phyloP scores from a whole-genome alignment of 805 yeast species.

The Saturnispora kantuleensis region DNA sequence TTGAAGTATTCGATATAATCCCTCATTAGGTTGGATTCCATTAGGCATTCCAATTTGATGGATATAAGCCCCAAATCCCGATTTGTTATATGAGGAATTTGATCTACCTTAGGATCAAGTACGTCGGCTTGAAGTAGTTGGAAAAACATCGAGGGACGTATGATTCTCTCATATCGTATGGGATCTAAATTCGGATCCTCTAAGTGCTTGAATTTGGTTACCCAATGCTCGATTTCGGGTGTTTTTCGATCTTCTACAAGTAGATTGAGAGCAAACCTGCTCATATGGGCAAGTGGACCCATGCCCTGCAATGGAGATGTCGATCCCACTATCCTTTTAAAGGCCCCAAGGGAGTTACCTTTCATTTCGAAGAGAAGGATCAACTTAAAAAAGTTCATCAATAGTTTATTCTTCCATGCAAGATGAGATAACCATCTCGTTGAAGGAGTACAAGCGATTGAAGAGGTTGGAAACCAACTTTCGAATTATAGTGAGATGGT shows the following conservation, averaged over 20 bases:
- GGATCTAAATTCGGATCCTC: neutral
- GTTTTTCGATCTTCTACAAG: neutral
- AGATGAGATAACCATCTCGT: neutral
- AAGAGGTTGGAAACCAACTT: neutral
- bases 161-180: neutral
- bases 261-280: slow-evolving; percentile 1
- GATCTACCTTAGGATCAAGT: no score
- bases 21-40: neutral
- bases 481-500: neutral
- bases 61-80: neutral
- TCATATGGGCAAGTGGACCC: neutral
- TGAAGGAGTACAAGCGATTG: neutral
- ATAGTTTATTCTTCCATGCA: no score
- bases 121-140: no score
- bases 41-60: neutral
- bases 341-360: no score
- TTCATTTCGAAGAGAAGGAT: no score
- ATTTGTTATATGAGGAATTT: neutral
- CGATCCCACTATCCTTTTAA: no score
- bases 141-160: neutral
- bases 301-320: neutral
- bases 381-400: no score
- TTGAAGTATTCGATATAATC: neutral
- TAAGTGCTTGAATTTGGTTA: neutral
- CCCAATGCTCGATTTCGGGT: neutral